Evolutionary conservation across 1,284 basidiomycete species (phyloP).

Genomic region (Cryptococcus neoformans): DNA sequence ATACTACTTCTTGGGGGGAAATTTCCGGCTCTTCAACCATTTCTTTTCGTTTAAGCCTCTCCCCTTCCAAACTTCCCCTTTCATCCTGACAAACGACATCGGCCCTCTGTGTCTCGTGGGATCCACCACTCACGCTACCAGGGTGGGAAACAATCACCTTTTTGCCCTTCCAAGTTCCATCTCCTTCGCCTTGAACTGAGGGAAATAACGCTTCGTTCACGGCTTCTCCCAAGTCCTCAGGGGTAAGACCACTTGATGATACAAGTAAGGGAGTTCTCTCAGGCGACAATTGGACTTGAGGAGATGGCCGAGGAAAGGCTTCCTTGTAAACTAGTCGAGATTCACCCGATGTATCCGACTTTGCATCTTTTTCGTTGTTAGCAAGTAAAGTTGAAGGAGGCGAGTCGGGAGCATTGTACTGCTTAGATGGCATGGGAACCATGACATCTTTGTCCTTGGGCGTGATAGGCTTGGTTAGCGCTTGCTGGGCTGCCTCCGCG

Average conservation of each 20-base stretch:
- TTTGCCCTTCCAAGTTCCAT: constrained; percentile 6
- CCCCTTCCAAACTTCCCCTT: too few relatives aligned
- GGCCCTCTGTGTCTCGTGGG: not conserved
- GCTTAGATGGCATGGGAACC: constrained; percentile 20
- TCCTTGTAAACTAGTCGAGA: constrained; percentile 1
- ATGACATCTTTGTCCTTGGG: constrained; percentile 18
- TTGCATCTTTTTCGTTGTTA: not conserved
- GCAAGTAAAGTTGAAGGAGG: constrained; percentile 5
- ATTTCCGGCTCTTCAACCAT: too few relatives aligned
- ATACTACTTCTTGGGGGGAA: too few relatives aligned
- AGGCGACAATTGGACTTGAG: constrained; percentile 8
- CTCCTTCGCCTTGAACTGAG: not conserved
- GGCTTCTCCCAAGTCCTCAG: not conserved
- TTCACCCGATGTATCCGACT: too few relatives aligned
- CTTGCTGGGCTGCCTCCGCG: too few relatives aligned
- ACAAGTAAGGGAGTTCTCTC: constrained; percentile 1
- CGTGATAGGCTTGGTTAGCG: not conserved
- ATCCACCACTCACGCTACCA: constrained; percentile 4
- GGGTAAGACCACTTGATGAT: too few relatives aligned
- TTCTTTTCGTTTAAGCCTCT: too few relatives aligned
- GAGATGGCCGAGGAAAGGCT: constrained; percentile 17
- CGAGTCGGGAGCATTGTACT: constrained; percentile 23
- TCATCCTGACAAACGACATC: too few relatives aligned
- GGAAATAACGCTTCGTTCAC: not conserved
- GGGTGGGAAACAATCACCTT: constrained; percentile 6